These are phyloP conservation scores for Heliamphora pulchella DNA, from an alignment of 179 eudicot genomes.

Conservation along the genomic window DNA sequence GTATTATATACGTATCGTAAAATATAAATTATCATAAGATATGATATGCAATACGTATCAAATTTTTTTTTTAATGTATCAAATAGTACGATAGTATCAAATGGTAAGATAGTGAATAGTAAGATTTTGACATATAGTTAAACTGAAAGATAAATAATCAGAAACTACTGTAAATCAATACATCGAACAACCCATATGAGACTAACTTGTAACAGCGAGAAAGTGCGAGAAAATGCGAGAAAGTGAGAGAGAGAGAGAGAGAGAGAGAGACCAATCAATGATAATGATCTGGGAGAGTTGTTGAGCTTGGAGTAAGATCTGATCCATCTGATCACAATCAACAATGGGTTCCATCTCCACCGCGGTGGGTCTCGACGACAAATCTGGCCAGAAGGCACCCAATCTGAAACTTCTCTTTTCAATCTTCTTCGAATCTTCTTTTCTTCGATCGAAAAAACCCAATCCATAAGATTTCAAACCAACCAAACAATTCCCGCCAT, in stretches of 20 bases:
- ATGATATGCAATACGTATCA: no score
- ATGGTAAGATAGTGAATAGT: no score
- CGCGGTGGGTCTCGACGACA: slow-evolving; percentile 29
- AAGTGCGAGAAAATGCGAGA: not conserved
- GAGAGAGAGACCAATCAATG: slow-evolving; percentile 62
- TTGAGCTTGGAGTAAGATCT: slow-evolving; percentile 41
- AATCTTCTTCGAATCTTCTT: slow-evolving; percentile 23
- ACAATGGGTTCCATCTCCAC: slow-evolving; percentile 57
- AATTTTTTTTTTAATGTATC: no score
- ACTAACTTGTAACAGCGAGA: no score
- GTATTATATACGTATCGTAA: no score
- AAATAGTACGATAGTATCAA: no score
- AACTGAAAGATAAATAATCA: no score
- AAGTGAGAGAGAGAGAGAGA: not conserved
- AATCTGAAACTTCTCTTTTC: slow-evolving; percentile 37
- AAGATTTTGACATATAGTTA: no score
- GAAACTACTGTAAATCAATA: no score
- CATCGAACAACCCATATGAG: no score
- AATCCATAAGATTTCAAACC: slow-evolving; percentile 20
- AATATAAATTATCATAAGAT: no score
- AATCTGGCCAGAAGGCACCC: slow-evolving; percentile 47
- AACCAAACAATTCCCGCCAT: slow-evolving; percentile 26
- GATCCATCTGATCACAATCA: slow-evolving; percentile 58
- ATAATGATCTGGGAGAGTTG: slow-evolving; percentile 51
- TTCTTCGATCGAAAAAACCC: slow-evolving; percentile 20